Conservation (phyloP, 2,329 filamentous ascomycete species). For the Beauveria rudraprayagi region DNA sequence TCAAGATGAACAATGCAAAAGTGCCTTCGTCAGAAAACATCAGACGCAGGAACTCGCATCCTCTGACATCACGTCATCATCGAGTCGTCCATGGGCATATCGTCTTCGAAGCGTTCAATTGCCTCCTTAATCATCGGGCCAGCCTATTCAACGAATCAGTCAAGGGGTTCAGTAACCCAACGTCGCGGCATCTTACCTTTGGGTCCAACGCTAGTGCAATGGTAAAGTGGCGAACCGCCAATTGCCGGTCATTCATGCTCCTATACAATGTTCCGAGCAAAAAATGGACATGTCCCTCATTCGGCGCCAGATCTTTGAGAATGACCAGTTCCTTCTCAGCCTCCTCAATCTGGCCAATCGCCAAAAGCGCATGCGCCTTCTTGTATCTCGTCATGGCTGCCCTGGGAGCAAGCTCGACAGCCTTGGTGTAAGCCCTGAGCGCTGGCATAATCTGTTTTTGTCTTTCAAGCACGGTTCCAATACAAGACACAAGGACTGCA, state of each 20-base stretch:
- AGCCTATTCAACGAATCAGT: conserved; percentile 46
- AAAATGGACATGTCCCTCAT: conserved; percentile 95
- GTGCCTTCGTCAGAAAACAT: not conserved
- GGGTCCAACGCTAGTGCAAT: conserved; percentile 92
- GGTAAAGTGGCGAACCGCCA: conserved; percentile 89
- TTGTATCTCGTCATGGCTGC: conserved; percentile 84
- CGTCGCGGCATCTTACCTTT: conserved; percentile 55
- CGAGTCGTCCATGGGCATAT: conserved; percentile 61
- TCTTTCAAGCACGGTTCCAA: conserved; percentile 83
- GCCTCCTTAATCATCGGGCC: conserved; percentile 92
- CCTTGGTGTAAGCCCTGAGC: conserved; percentile 71
- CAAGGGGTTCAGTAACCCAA: not conserved
- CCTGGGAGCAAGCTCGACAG: conserved; percentile 71
- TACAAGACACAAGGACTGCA: conserved; percentile 83
- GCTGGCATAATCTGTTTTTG: conserved; percentile 75
- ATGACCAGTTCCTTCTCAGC: conserved; percentile 77
- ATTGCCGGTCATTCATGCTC: conserved; percentile 60
- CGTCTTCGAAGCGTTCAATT: conserved; percentile 84
- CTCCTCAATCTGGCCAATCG: conserved; percentile 58
- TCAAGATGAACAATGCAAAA: not conserved
- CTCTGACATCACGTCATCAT: conserved; percentile 46
- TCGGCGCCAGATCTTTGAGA: conserved; percentile 84
- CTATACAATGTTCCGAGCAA: conserved; percentile 79
- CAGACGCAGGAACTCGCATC: conserved; percentile 15
- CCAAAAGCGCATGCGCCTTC: conserved; percentile 81